These are phyloP conservation scores for Collybiopsis luxurians DNA, from an alignment of 768 basidiomycete genomes.

Conservation along the genomic window DNA sequence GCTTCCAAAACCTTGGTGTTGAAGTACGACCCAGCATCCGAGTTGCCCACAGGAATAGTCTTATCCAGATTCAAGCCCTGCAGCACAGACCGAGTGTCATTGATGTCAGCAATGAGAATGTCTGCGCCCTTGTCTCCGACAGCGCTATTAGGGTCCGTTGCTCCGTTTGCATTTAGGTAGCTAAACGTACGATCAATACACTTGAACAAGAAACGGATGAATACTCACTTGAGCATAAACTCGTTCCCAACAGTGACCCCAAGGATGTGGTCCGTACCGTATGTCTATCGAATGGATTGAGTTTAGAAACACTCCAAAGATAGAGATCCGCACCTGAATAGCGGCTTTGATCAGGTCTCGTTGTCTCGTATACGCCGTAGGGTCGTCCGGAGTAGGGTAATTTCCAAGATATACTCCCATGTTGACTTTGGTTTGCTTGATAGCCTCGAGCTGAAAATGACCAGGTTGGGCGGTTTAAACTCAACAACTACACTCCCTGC, in stretches of 20 bases:
- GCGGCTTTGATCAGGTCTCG: conserved; percentile 62
- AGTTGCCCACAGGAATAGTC: conserved; percentile 67
- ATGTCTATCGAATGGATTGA: conserved; percentile 34
- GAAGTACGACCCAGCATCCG: conserved; percentile 87
- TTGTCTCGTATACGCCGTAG: conserved; percentile 73
- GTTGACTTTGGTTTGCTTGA: conserved; percentile 85
- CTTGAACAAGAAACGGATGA: background rate
- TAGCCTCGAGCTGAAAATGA: conserved; percentile 68
- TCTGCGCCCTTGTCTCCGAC: conserved; percentile 55
- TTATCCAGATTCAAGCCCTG: conserved; percentile 53
- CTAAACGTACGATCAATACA: conserved; percentile 29
- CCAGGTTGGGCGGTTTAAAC: background rate
- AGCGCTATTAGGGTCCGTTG: conserved; percentile 51
- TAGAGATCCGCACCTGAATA: conserved; percentile 33
- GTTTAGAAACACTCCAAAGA: background rate
- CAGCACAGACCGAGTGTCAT: conserved; percentile 61
- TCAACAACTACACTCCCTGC: background rate
- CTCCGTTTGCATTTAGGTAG: conserved; percentile 52
- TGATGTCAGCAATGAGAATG: conserved; percentile 64
- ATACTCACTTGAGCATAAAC: conserved; percentile 71
- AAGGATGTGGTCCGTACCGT: conserved; percentile 69
- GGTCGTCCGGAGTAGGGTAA: conserved; percentile 61
- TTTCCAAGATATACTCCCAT: conserved; percentile 78
- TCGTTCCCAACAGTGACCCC: conserved; percentile 94
- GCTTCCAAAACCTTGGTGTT: conserved; percentile 61